Base-by-base conservation (phyloP, 148 eudicot genomes). In the Amaranthus palmeri region DNA sequence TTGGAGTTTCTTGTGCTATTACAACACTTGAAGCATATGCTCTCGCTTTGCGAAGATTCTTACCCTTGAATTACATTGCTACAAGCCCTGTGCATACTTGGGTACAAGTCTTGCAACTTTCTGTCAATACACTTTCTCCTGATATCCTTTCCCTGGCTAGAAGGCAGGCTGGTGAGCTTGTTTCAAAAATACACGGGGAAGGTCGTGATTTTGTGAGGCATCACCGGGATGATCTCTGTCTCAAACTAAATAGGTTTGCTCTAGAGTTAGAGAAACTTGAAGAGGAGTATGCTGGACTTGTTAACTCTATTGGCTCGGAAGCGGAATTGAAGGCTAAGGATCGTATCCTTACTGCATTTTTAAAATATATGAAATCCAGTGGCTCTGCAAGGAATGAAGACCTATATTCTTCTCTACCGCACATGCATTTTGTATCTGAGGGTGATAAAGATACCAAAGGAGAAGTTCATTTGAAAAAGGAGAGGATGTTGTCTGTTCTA, bases 81-180 rank as follows among this genome's bases (percentile, higher is more conserved):
- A 89, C 96, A 74, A 92, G 99, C 79, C 93, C 97, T 65, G 76
- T 95, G 67, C 93, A 95, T 77, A 81, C 86, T 49, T 95, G 97
- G 99, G 89, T 89, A 62, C 99, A 95, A 79, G 74, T 89, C 68
- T 75, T 95, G 61, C 92, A 89, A 78, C 79, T 92, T 61, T 86
- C 90, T 18, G 61, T 82, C 65, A 86, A 81, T 78, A 72, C 83
- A 54, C 80, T 88, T 71, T 85, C 96, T 66, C 81, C 93, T 64
- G 99, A 92, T 66, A 61, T 87, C 53, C 82, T 92, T 44, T 79
- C 86, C 10, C 72, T 80, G 75, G 87, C 93, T 55, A 76, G 90
- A 72, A 89, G 88, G 78, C 92, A 95, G 82, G 97, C 92, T 71
- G 77, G 87, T 83, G 99, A 92, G 67, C 87, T 95, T 72, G 79